Base-by-base conservation (phyloP, 495 filamentous ascomycete species). In the Xylaria nigripes region DNA sequence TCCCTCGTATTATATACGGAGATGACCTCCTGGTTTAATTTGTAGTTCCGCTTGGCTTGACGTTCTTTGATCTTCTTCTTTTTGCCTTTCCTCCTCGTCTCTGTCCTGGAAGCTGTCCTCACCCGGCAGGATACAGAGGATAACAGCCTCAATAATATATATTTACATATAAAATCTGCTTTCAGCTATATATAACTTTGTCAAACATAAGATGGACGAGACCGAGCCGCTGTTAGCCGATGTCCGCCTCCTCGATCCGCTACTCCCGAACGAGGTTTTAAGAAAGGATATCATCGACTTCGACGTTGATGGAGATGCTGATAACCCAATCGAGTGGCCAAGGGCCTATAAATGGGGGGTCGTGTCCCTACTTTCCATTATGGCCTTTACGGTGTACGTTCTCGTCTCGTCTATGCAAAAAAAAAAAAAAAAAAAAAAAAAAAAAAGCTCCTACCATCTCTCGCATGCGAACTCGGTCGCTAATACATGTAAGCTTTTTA, bases 321-420 rank as follows among this genome's bases (percentile, higher is more conserved):
- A 81, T n/a, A 77, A 80, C 58, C 78, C 78, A 0, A 59, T 75
- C 38, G 71, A 80, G 22, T 82, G 79, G 79, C 68, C 72, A 2
- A 55, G 48, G 25, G 45, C 60, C 2, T 81, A 79, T 56, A 79
- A 77, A 57, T 76, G 72, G 72, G 60, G 64, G 23, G 67, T 82
- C 22, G 73, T 79, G 10, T 46, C 56, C 1, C 51, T 82, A 16
- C 61, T 80, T 24, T 72, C 72, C 32, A 62, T 74, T 24, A 78
- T 75, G 72, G 71, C 74, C 0, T 81, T 81, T 55, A 80, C 76
- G 0, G 75, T 79, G 78, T 81, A 71, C 19, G 70, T 52, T 9
- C 32, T 50, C 6, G 6, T 15, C 21, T 5, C 27, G 3, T 49
- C 2, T 36, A 6, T 36, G 2, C 32, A 36, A n/a, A n/a, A n/a